Base-by-base conservation (phyloP, 257 asterid genomes). In the Solanum lignicaule region DNA sequence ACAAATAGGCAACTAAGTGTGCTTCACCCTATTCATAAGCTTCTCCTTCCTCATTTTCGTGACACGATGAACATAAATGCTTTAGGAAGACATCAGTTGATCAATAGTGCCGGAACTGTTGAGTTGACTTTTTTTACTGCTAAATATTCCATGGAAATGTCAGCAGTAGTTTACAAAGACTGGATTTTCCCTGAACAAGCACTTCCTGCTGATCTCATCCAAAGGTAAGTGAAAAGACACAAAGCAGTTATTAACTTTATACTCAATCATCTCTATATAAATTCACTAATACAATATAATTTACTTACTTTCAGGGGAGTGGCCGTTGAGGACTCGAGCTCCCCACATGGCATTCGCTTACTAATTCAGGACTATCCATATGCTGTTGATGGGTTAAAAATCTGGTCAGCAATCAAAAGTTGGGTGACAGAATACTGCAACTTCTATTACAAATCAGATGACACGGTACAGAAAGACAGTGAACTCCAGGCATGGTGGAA, bases 401-500 rank as follows among this genome's bases (percentile, higher is more conserved):
- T 95, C 7, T 95, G 98, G 99, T 86, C 93, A 68, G 95, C 99
- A 73, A 95, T 96, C 87, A 93, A 90, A 87, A 39, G 91, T 69
- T 96, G 99, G 99, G 98, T 92, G 4, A 79, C 89, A 29, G 93
- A 94, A 21, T 95, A 96, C 86, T 93, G 96, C 94, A 83, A 87
- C 88, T 43, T 93, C 79, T 96, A 94, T 94, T 96, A 96, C 86
- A 91, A 89, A 84, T 87, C 89, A 5, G 95, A 94, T 23, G 91
- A 90, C 21, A 65, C 60, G 81, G 88, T 93, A 52, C 90, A 88
- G 79, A 66, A 90, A 7, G 98, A 95, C 78, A 46, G 38, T 0
- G 98, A 96, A 90, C 93, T 96, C 23, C 98, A 95, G 75, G 89
- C 90, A 20, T 96, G 99, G 98, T 94, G 99, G 99, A 91, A 91